Percentiles rank a stretch among this genome's conserved stretches.
Evolutionary conservation across 2,329 filamentous ascomycete species (phyloP).

Genomic region (Rhytidhysteron rufulum): DNA sequence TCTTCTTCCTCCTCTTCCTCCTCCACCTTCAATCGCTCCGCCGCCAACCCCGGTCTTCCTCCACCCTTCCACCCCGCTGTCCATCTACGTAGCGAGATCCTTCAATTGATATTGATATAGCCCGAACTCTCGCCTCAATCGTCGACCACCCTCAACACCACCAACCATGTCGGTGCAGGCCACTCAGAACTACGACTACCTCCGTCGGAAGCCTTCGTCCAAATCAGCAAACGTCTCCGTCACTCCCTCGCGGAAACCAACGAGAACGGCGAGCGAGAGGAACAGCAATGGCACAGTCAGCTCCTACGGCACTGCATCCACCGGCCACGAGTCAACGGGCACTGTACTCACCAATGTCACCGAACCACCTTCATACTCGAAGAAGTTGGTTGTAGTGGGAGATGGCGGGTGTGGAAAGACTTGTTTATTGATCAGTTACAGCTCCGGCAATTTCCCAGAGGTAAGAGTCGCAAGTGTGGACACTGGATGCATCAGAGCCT

Average conservation of each 20-base stretch:
- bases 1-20: too few relatives aligned
- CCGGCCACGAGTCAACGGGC: constrained; percentile 70
- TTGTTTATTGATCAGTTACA: constrained; percentile 96
- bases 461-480: constrained; percentile 54
- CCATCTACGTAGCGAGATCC: constrained; percentile 1
- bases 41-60: not conserved
- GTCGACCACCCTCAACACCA: constrained; percentile 3
- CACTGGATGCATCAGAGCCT: not conserved
- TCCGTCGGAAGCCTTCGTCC: constrained; percentile 54
- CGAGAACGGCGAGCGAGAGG: constrained; percentile 56
- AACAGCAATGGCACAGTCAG: constrained; percentile 88
- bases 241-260: constrained; percentile 37
- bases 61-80: constrained; percentile 4
- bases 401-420: constrained; percentile 99
- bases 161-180: constrained; percentile 21
- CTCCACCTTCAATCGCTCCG: not conserved
- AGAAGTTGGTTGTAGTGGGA: constrained; percentile 98
- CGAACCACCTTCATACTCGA: constrained; percentile 88
- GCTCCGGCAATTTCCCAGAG: constrained; percentile 98
- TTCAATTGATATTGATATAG: not conserved
- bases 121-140: not conserved
- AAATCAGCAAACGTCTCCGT: constrained; percentile 32
- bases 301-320: constrained; percentile 74
- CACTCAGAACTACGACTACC: constrained; percentile 51
- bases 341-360: constrained; percentile 68